phyloP scores from a whole-genome alignment of 2,329 filamentous ascomycete species.

The Xylariaceae sp. region DNA sequence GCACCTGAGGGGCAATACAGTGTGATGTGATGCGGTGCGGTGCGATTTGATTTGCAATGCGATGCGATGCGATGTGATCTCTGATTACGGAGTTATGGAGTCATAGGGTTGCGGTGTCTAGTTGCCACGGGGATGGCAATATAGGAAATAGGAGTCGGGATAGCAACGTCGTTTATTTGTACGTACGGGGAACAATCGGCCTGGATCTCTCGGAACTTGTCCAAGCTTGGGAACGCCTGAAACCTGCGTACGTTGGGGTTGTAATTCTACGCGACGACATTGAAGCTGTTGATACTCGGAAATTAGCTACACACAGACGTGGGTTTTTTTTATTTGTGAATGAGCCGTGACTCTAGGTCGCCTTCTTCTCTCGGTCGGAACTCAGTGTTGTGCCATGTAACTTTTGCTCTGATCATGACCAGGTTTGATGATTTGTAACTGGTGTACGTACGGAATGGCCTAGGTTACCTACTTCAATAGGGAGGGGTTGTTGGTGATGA shows the following conservation, averaged over 20 bases:
- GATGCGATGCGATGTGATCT: neutral
- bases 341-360: neutral
- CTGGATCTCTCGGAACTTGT: neutral
- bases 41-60: constrained; percentile 1
- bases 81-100: constrained; percentile 1
- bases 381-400: neutral
- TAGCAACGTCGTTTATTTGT: constrained; percentile 1
- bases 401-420: neutral
- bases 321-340: neutral
- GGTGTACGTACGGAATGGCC: neutral
- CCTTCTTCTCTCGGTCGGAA: neutral
- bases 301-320: neutral
- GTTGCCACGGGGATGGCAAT: neutral
- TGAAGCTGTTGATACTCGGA: neutral
- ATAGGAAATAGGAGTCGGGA: neutral
- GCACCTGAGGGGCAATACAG: neutral
- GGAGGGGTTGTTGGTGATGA: neutral
- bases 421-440: neutral
- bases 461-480: too few species aligned
- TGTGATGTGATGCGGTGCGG: neutral
- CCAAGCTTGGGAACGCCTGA: constrained; percentile 5
- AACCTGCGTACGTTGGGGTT: neutral
- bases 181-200: neutral
- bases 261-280: neutral
- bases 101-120: neutral